Base-by-base conservation (phyloP, 148 eudicot genomes). In the Rhododendron henanense region DNA sequence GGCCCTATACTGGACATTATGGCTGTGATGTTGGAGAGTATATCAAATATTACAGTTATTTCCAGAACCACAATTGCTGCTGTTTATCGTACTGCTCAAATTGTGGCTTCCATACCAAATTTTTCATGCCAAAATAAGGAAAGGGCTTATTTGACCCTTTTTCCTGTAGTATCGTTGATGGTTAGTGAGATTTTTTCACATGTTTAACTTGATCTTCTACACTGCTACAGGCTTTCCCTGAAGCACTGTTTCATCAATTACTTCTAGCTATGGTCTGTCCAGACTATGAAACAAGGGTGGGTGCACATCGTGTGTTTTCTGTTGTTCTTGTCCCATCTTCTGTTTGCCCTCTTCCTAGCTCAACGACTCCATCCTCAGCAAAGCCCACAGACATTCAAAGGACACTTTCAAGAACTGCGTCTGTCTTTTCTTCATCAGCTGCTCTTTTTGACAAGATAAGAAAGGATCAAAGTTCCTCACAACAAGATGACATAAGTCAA, bases 321-420 rank as follows among this genome's bases (percentile, higher is more conserved):
- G 91, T 92, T 33, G 92, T 92, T 88, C 93, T 92, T 84, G 93
- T 92, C 82, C 94, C 94, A 80, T 91, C 94, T 82, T 91, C 93
- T 39, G 92, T 92, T 78, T 91, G 89, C 84, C 93, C 94, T 85
- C 91, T 90, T 53, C 87, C 59, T 87, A 82, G 75, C 83, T 74
- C 90, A 79, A 76, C 83, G 2, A 10, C 23, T 78, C 84, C 90
- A 55, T 5, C 75, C 81, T 80, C 87, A 10, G 87, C 88, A 79
- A 91, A 91, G 86, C 85, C 89, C 50, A 86, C 89, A 33, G 80
- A 89, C 79, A 78, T 92, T 79, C 89, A 92, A 15, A 89, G 93
- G 88, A 88, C 94, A 57, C 92, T 92, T 75, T 92, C 94, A 69
- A 88, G 94, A 88, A 89, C 92, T 28, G 93, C 89, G 21, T 92